These are phyloP conservation scores for Acanthamoeba castellanii DNA, from an alignment of 208 protist species.

Conservation along the genomic window DNA sequence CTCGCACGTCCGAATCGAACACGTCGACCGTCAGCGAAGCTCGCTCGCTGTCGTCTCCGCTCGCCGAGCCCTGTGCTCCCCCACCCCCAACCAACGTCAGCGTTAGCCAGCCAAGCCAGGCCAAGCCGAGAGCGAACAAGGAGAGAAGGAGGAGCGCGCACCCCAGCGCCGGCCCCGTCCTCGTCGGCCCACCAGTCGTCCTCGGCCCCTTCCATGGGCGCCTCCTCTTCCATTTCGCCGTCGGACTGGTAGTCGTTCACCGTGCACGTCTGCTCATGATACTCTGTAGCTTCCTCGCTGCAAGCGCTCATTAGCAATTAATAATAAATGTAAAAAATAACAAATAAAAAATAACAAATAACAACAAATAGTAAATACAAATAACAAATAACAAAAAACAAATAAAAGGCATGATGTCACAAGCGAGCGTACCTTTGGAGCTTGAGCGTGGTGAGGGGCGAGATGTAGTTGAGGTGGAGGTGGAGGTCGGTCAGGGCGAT, in stretches of 20 bases:
- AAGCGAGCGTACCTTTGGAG: background rate
- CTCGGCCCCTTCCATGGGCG: background rate
- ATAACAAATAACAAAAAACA: background rate
- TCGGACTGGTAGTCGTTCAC: constrained; percentile 32
- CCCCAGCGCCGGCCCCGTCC: background rate
- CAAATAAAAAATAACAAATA: background rate
- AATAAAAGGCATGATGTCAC: background rate
- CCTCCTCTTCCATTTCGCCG: background rate
- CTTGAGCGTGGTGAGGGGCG: constrained; percentile 17
- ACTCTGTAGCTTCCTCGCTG: background rate
- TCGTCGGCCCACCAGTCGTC: constrained; percentile 14
- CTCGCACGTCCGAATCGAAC: background rate
- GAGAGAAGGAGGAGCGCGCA: background rate
- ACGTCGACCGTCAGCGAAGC: background rate
- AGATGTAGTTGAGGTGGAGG: constrained; percentile 27
- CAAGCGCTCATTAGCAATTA: background rate
- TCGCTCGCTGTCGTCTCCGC: background rate
- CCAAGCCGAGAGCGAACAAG: background rate
- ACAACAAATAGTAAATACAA: background rate
- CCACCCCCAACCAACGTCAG: no score
- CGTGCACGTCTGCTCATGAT: background rate
- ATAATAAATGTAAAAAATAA: no score
- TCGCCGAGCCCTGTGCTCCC: no score
- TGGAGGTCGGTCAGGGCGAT: constrained; percentile 27
- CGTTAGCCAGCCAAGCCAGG: no score